Base-by-base conservation (phyloP, 768 basidiomycete species). In the Pleurotus tuoliensis region DNA sequence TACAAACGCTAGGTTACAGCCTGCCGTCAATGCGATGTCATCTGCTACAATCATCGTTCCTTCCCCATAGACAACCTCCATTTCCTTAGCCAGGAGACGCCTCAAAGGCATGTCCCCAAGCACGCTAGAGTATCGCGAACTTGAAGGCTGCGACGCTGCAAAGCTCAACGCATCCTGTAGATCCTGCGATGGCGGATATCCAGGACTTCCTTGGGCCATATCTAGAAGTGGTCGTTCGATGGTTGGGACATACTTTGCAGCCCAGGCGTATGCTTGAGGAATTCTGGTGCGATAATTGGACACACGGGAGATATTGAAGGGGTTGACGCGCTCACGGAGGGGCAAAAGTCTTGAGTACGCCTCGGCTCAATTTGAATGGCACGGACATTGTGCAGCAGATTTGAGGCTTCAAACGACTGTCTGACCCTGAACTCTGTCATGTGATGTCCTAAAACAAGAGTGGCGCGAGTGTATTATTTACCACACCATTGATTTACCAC, bases 191-290 rank as follows among this genome's bases (percentile, higher is more conserved):
- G 92, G 91, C 0, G 85, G 81, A 0, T 72, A 74, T 4, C 86
- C 84, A 0, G 92, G 92, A 0, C 84, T 83, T 40, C 92, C 87
- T 68, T 92, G 89, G 1, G 86, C 85, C 75, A 91, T 83, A 62
- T 76, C 86, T 66, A 92, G 75, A 2, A 91, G 70, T 0, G 82
- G 83, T 7, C 75, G 73, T 20, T 57, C 63, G 0, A 72, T 64
- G 0, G 77, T 76, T 0, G 76, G 63, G 4, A 60, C 61, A 66
- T 82, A 86, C 11, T 68, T 62, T 18, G 64, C 60, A 0, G 74
- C 80, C 86, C 86, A 88, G 71, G 74, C 71, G 54, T 82, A 79
- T 13, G 83, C 85, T 34, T 72, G 72, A 1, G 84, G 79, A 47
- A 87, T 84, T 12, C 85, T 85, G 37, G 49, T n/a, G 37, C 15